Evolutionary conservation across 2,329 filamentous ascomycete species (phyloP), one percentile per base, ranked within the genome.

Genomic region (Botrytis deweyae): DNA sequence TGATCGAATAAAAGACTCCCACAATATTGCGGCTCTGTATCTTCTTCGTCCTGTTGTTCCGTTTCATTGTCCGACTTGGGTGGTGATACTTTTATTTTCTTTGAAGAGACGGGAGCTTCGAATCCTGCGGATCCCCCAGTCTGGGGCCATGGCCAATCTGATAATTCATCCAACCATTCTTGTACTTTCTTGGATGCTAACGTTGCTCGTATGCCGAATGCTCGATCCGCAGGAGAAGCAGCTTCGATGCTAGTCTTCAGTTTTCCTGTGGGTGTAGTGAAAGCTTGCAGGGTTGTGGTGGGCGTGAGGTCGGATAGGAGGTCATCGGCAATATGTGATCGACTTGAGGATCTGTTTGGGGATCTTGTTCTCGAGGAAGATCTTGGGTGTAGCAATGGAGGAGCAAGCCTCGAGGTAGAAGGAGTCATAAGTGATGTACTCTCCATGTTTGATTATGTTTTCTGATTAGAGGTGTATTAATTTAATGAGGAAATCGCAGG

Each of bases 151-250:
- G 84, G 82, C 89, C 89, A 90, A 63, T 83, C 80, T 63, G 84
- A 83, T 58, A 96, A 85, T 84, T 96, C 93, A n/a, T 88, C 85
- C 40, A 92, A 86, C 93, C 93, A 96, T 79, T 89, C 87, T 81
- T 91, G 87, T 75, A 96, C 89, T 76, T 88, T 90, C 78, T 91
- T 89, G 20, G 92, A 92, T 25, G 92, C 90, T 75, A 90, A 82
- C 61, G 92, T 92, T 62, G 92, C 90, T 75, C 89, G 88, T 78
- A 91, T 85, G 61, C 91, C 92, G 81, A 95, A 90, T 25, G 91
- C 90, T 78, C 91, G 89, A 82, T 95, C 92, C 38, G 88, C 83
- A 5, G 86, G 83, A 1, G 91, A 90, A 25, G 91, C 89, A 52
- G 84, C 85, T 75, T 90, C 87, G 74, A 94, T 87, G 80, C 90